These are phyloP conservation scores for grape (Vitis vinifera) DNA, from an alignment of 164 flowering plant genomes.

Conservation along the genomic window DNA sequence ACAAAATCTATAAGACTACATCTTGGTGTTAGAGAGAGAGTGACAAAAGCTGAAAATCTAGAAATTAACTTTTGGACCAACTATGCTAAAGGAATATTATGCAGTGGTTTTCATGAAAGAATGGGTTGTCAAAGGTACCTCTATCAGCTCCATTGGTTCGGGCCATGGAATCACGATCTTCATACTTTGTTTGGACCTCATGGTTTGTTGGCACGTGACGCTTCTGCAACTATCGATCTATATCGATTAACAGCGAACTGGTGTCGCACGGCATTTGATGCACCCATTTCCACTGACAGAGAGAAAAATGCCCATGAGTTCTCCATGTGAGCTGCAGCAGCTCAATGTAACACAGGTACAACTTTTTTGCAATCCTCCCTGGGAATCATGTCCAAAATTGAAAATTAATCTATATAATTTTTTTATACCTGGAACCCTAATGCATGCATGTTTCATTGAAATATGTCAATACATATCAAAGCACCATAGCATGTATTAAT, in stretches of 20 bases:
- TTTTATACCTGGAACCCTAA: background rate
- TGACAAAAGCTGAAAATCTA: conserved; percentile 29
- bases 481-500: background rate
- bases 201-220: background rate
- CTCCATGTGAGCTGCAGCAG: conserved; percentile 16
- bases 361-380: background rate
- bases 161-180: conserved; percentile 23
- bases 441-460: conserved; percentile 3
- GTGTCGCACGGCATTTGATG: conserved; percentile 8
- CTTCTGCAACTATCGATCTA: conserved; percentile 10
- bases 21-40: background rate
- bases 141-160: conserved; percentile 6
- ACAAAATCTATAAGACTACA: too few species aligned
- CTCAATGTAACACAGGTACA: conserved; percentile 3
- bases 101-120: background rate
- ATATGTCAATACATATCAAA: background rate
- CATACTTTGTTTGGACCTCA: conserved; percentile 7
- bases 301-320: conserved; percentile 10
- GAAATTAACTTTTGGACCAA: conserved; percentile 6
- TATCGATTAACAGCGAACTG: conserved; percentile 1
- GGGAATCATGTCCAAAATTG: background rate
- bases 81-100: background rate
- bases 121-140: conserved; percentile 7
- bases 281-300: conserved; percentile 22
- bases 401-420: too few species aligned